Conservation (phyloP, 2,329 filamentous ascomycete species). For the Ophiostoma sp. region DNA sequence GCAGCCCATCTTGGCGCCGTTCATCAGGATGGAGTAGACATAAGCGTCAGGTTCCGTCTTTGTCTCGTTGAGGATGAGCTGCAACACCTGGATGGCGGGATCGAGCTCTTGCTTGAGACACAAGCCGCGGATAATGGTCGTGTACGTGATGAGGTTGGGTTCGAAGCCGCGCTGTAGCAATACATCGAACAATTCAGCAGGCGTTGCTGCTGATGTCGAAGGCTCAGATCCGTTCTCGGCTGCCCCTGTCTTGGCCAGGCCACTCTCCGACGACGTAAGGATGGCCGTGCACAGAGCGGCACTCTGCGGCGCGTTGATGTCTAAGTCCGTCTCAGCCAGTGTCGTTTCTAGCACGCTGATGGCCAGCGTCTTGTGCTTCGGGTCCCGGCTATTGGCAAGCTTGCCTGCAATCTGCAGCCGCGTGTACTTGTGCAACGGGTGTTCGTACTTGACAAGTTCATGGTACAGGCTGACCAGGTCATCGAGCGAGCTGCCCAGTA, state of each 20-base stretch:
- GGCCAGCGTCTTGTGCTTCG: constrained; percentile 43
- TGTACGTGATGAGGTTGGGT: constrained; percentile 64
- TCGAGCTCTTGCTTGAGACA: constrained; percentile 62
- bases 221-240: neutral
- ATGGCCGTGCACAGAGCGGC: constrained; percentile 61
- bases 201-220: constrained; percentile 39
- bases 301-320: constrained; percentile 49
- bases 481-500: constrained; percentile 27
- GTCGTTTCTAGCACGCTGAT: constrained; percentile 47
- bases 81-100: constrained; percentile 65
- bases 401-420: constrained; percentile 49
- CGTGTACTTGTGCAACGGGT: constrained; percentile 46
- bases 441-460: constrained; percentile 36
- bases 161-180: constrained; percentile 62
- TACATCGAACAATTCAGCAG: constrained; percentile 54
- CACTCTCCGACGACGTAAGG: constrained; percentile 45
- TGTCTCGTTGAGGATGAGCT: constrained; percentile 56
- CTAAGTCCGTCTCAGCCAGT: constrained; percentile 38
- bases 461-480: constrained; percentile 40
- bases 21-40: constrained; percentile 69
- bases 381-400: constrained; percentile 42
- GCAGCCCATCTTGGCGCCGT: constrained; percentile 62
- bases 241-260: constrained; percentile 4
- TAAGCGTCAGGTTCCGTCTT: constrained; percentile 63
- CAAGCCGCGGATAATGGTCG: constrained; percentile 70